phyloP scores from a whole-genome alignment of 2,329 filamentous ascomycete genomes.

The Sclerotiophoma versabilis region DNA sequence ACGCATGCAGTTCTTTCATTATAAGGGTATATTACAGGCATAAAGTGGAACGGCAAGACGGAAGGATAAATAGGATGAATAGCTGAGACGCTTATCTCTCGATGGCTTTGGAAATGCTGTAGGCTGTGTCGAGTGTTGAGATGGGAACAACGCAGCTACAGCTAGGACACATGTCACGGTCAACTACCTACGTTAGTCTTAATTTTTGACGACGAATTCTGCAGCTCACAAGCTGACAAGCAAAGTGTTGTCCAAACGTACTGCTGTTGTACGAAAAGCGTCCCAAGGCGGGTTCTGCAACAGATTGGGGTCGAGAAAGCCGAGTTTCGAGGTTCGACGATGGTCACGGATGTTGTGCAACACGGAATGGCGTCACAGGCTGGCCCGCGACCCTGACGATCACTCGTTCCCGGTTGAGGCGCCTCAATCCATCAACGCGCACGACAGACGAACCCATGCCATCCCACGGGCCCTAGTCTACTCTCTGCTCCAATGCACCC shows the following conservation, averaged over 20 bases:
- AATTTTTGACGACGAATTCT: too few relatives aligned
- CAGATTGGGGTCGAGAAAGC: not conserved
- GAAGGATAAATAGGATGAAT: constrained; percentile 11
- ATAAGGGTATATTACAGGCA: not conserved
- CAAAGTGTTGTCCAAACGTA: too few relatives aligned
- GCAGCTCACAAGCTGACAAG: too few relatives aligned
- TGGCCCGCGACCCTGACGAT: constrained; percentile 15
- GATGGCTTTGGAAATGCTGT: too few relatives aligned
- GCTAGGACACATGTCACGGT: too few relatives aligned
- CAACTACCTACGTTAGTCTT: too few relatives aligned
- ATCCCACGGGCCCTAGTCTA: constrained; percentile 42
- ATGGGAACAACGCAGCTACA: too few relatives aligned
- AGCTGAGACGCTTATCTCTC: not conserved
- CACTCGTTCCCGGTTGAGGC: constrained; percentile 7
- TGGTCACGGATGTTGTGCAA: not conserved
- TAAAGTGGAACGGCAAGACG: not conserved
- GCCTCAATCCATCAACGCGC: constrained; percentile 9
- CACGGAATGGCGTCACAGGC: constrained; percentile 12
- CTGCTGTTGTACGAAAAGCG: too few relatives aligned
- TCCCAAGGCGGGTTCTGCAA: too few relatives aligned
- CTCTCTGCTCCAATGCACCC: constrained; percentile 48
- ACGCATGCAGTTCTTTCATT: constrained; percentile 12
- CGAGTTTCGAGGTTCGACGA: not conserved
- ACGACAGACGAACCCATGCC: constrained; percentile 38
- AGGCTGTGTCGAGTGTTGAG: not conserved